A percentile compares a stretch with the other conserved stretches of the same genome.
These are phyloP conservation scores for Aspergillus arachidicola DNA, from an alignment of 2,329 filamentous ascomycete species.

Conservation along the genomic window DNA sequence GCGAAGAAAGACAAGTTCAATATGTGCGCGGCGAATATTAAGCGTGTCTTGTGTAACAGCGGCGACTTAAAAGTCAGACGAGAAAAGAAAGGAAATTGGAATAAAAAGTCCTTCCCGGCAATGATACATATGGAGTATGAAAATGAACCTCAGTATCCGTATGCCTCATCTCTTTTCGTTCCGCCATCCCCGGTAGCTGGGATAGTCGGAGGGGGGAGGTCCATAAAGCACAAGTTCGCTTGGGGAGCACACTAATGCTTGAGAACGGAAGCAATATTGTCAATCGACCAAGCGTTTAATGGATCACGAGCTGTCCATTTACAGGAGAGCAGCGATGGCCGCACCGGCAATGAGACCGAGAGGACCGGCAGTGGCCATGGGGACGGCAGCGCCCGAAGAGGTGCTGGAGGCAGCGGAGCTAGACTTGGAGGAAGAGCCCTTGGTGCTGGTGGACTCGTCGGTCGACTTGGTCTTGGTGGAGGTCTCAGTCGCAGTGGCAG, in stretches of 20 bases:
- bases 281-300: background rate
- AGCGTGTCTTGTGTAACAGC: conserved; percentile 18
- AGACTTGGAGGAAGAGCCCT: conserved; percentile 16
- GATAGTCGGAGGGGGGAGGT: background rate
- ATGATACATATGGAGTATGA: conserved; percentile 18
- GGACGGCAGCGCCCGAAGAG: conserved; percentile 33
- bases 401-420: conserved; percentile 21
- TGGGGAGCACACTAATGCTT: background rate
- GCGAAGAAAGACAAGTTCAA: conserved; percentile 11
- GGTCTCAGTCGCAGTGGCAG: conserved; percentile 27
- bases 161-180: conserved; percentile 16
- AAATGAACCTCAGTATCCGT: conserved; percentile 13
- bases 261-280: background rate
- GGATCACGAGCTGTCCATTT: conserved; percentile 19
- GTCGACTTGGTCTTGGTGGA: conserved; percentile 23
- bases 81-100: conserved; percentile 4
- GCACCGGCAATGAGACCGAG: conserved; percentile 44
- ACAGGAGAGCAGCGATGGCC: conserved; percentile 47
- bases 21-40: conserved; percentile 21
- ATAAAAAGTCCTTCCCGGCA: conserved; percentile 9
- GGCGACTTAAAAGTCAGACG: conserved; percentile 12
- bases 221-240: background rate
- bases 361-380: conserved; percentile 41
- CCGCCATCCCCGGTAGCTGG: background rate
- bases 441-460: conserved; percentile 22